Evolutionary conservation across 306 rosid species (phyloP), one percentile per base, ranked within the genome.

Genomic region (Sophora flavescens): DNA sequence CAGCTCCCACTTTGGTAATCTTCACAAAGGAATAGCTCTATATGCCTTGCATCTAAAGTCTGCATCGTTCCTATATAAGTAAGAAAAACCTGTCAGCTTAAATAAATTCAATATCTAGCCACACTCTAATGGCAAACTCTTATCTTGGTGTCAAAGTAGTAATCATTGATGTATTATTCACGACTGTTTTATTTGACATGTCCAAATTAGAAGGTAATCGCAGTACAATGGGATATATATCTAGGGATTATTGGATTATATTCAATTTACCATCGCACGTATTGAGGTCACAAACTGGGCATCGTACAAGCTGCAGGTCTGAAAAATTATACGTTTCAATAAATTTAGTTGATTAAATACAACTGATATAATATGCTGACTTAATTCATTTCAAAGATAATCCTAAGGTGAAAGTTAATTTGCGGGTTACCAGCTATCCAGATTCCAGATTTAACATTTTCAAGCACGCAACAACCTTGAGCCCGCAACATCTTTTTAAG

Each of bases 301-400:
- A 92, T 70, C 99, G 93, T 45, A 91, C 99, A 84, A 95, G 99
- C 73, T 95, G 99, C 76, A 95, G 96, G 82, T 95, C 99, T 95
- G 91, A 71, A 71, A 80, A 85, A 75, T 80, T 64, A 83, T 59
- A 15, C 81, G 75, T 75, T 38, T 42, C 13, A 66, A 53, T 74
- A 39, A 52, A 15, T 61, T 47, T 68, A 77, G 36, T 80, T 53
- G 80, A 50, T 30, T 30, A 44, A 66, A 54, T 44, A 41, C 38
- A 26, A 57, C 30, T 50, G 36, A 61, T 47, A 63, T 52, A 18
- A 58, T 16, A 16, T 15, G 61, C 18, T 44, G 77, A 81, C 63
- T 58, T 75, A 60, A 32, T 36, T 30, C 42, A 18, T 67, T 75
- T 58, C 47, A 50, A 22, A 70, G 76, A 68, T 38, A 6, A 57